Evolutionary conservation across 768 basidiomycete genomes (phyloP).

Genomic region (Boletus rubescentipes): DNA sequence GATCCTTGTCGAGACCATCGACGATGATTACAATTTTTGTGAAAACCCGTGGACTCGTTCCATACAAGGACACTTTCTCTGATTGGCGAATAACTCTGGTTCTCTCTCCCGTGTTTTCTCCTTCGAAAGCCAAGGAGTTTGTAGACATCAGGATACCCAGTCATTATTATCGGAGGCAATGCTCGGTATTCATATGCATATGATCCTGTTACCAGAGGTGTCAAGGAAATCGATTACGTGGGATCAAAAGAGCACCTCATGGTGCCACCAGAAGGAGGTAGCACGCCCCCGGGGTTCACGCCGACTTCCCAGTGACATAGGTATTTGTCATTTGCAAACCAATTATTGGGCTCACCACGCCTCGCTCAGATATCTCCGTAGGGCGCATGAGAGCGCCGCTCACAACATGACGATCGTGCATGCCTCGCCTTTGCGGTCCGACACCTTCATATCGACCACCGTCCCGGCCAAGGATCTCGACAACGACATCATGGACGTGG

Average conservation of each 20-base stretch:
- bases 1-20: constrained; percentile 37
- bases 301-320: constrained; percentile 85
- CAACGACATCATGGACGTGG: constrained; percentile 80
- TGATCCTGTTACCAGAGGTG: constrained; percentile 66
- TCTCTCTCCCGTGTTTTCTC: too few relatives aligned
- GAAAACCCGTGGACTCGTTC: too few relatives aligned
- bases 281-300: constrained; percentile 79
- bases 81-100: too few relatives aligned
- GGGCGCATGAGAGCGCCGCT: constrained; percentile 56
- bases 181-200: constrained; percentile 40
- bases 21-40: not conserved
- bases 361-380: constrained; percentile 60
- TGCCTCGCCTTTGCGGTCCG: constrained; percentile 59
- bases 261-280: constrained; percentile 96
- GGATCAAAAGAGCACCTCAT: constrained; percentile 85
- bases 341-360: not conserved
- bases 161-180: too few relatives aligned
- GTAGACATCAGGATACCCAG: too few relatives aligned
- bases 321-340: constrained; percentile 34
- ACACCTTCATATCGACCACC: constrained; percentile 56
- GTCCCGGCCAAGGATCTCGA: constrained; percentile 67
- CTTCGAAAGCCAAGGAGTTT: too few relatives aligned
- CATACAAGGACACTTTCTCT: too few relatives aligned
- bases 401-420: constrained; percentile 66
- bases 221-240: constrained; percentile 82